Conservation (phyloP, 2,329 filamentous ascomycete species). For the Cladosporium sp. region DNA sequence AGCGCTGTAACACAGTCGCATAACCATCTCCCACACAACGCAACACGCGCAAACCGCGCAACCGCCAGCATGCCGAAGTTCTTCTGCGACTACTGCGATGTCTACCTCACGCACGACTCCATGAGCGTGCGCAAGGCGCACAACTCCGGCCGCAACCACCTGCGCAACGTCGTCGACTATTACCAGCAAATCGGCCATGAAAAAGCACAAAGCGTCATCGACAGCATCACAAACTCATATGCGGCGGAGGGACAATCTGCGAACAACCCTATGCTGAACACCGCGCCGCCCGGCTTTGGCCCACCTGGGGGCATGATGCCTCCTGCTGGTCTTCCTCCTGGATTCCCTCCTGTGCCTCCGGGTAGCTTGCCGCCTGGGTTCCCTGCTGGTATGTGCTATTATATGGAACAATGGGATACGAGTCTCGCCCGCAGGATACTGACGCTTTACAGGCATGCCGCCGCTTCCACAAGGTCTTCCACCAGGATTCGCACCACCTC, state of each 20-base stretch:
- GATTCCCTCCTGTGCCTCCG: conserved; percentile 7
- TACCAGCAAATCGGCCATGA: conserved; percentile 99
- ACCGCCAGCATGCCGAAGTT: conserved; percentile 31
- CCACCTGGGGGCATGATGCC: conserved; percentile 45
- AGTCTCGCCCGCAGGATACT: conserved; percentile 40
- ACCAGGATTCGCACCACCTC: conserved; percentile 9
- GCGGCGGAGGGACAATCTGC: conserved; percentile 86
- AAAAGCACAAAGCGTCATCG: conserved; percentile 96
- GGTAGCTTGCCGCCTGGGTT: conserved; percentile 11
- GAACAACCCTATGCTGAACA: conserved; percentile 73
- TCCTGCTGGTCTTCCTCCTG: conserved; percentile 29
- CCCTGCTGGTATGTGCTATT: conserved; percentile 5
- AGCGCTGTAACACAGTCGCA: background rate
- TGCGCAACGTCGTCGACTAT: conserved; percentile 97
- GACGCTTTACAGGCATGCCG: background rate
- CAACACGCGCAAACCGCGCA: background rate
- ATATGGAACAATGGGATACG: background rate
- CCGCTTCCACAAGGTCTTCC: conserved; percentile 6
- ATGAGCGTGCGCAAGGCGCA: conserved; percentile 99
- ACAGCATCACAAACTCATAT: conserved; percentile 95
- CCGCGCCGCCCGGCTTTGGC: conserved; percentile 15
- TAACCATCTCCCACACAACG: background rate
- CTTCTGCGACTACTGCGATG: conserved; percentile 92
- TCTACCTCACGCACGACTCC: conserved; percentile 98
- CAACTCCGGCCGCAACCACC: conserved; percentile 92